Evolutionary conservation across 345 rosid species (phyloP), one percentile per base, ranked within the genome.

Genomic region (Salix purpurea): DNA sequence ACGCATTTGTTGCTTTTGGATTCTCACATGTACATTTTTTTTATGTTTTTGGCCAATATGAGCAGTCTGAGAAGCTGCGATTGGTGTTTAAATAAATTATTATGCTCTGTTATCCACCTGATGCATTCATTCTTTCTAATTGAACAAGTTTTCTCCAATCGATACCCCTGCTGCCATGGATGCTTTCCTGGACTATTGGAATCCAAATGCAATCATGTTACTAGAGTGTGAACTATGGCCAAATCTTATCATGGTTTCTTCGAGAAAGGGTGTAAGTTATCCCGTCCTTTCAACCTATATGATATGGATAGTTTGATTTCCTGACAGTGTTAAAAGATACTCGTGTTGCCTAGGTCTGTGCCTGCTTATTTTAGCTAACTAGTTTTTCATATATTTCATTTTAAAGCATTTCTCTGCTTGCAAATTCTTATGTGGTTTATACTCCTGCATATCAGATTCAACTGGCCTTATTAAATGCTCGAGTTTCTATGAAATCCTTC

Each of bases 181-280:
- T n/a, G 82, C 92, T 73, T 95, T 95, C 77, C 90, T 91, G 75
- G 77, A 76, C 46, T 71, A 89, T 39, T 95, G 99, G 99, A 90
- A 88, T 78, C 97, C 99, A 28, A 87, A 30, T 79, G 89, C 89
- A 28, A 84, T 90, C 79, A 66, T 95, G 71, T 73, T 93, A 71
- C 73, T 95, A 87, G 99, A 95, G 88, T 91, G 89, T 65, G 99
- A 93, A 80, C 82, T 95, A 36, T 95, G 97, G 97, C 99, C 97
- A 48, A 95, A 95, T 80, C 96, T 95, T 64, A 85, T 93, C 32
- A 84, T 95, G 84, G 61, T 69, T 78, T 90, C 97, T 86, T 83
- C 97, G 40, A 81, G 76, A 77, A 83, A 83, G 81, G 85, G 80
- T 68, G 96, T 95, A 86, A 87, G 88, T 90, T 72, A 70, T 79